Base-by-base conservation (phyloP, 345 rosid genomes). In the Limnanthes douglasii region DNA sequence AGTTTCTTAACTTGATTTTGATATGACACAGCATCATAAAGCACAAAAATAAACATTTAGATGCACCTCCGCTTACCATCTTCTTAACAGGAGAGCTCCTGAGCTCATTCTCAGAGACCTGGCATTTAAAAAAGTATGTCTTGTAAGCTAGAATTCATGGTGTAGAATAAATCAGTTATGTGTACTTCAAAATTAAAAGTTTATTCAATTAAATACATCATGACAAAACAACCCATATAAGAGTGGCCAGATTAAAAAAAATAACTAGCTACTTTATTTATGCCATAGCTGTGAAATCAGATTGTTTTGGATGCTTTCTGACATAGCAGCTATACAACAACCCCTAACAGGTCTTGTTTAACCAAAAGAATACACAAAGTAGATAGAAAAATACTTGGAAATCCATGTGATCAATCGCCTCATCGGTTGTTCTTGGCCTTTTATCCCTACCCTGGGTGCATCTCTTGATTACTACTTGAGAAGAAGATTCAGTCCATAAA, bases 31-130 rank as follows among this genome's bases (percentile, higher is more conserved):
- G n/a, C n/a, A n/a, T n/a, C n/a, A n/a, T n/a, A n/a, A n/a, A n/a
- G n/a, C n/a, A n/a, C n/a, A n/a, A n/a, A n/a, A n/a, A n/a, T n/a
- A n/a, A n/a, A n/a, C n/a, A n/a, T n/a, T n/a, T n/a, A n/a, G n/a
- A n/a, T n/a, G n/a, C n/a, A n/a, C n/a, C n/a, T n/a, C n/a, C n/a
- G 11, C 50, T 62, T 68, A 79, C 97, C 84, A 79, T 51, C 66
- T 62, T 79, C 57, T 88, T 88, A 32, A 49, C 54, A 18, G 86
- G 70, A 21, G 74, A 60, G 33, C 43, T 53, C 21, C 60, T 60
- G 34, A 19, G 14, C 11, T 55, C 62, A 31, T 46, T 60, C 43
- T 57, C 64, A 10, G 57, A 34, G 26, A 37, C 61, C 92, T 86
- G 83, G 42, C 43, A 57, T 24, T 31, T 15, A 15, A 56, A 15